phyloP scores from a whole-genome alignment of 192 early-diverging fungal species.

The Nowakowskiella sp. region DNA sequence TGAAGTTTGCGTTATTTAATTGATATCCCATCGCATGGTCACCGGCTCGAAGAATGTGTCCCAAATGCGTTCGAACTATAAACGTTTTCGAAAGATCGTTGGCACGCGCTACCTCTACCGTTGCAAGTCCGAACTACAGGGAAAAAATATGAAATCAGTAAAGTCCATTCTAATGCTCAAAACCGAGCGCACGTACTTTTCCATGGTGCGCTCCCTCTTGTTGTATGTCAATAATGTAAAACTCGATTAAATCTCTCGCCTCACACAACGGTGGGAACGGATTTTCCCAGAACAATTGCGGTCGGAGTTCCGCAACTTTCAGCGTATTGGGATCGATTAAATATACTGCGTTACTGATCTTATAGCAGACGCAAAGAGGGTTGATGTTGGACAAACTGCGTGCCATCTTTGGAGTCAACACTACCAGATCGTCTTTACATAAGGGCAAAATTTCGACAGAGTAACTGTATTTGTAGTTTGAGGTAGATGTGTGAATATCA shows the following conservation, averaged over 20 bases:
- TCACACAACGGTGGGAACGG: conserved; percentile 71
- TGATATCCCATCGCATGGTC: conserved; percentile 91
- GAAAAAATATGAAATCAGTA: conserved; percentile 4
- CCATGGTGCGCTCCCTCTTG: conserved; percentile 66
- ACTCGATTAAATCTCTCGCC: conserved; percentile 78
- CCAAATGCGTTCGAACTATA: conserved; percentile 86
- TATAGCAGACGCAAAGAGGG: conserved; percentile 74
- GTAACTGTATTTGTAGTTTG: conserved; percentile 95
- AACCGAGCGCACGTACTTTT: conserved; percentile 19
- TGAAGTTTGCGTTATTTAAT: conserved; percentile 81
- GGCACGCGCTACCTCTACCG: conserved; percentile 74
- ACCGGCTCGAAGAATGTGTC: conserved; percentile 81
- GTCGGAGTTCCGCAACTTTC: conserved; percentile 63
- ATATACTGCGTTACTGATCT: conserved; percentile 80
- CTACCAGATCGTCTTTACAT: conserved; percentile 93
- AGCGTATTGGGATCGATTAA: conserved; percentile 84
- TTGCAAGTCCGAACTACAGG: conserved; percentile 63
- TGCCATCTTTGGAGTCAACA: conserved; percentile 77
- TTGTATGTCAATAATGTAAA: conserved; percentile 91
- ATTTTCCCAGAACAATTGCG: conserved; percentile 72
- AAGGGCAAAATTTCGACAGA: conserved; percentile 93
- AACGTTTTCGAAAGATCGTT: conserved; percentile 69
- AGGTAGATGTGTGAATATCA: conserved; percentile 83
- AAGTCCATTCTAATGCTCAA: background rate
- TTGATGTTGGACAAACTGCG: conserved; percentile 74